Conservation (phyloP, 345 rosid species). For the Arabis hirsuta region DNA sequence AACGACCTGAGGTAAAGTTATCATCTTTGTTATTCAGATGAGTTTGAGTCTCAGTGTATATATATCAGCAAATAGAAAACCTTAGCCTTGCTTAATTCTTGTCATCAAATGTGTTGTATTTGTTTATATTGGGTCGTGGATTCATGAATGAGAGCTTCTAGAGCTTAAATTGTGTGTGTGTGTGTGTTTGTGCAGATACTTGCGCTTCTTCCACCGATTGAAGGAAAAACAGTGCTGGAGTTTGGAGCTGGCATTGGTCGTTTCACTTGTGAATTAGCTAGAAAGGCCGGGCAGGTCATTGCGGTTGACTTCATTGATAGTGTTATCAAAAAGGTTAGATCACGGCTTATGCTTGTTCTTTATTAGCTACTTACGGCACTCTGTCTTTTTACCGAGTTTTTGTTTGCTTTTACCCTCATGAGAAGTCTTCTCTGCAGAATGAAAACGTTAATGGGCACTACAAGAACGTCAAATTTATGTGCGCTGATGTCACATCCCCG, state of each 20-base stretch:
- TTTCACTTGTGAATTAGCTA: constrained; percentile 84
- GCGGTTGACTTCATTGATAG: constrained; percentile 92
- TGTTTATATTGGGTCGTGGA: too few relatives aligned
- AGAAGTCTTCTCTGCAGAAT: constrained; percentile 58
- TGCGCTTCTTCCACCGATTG: constrained; percentile 75
- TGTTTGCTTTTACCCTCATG: constrained; percentile 23
- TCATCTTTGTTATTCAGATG: constrained; percentile 9
- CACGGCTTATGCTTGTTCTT: constrained; percentile 19
- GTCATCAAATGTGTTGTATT: too few relatives aligned
- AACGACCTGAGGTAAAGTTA: constrained; percentile 76
- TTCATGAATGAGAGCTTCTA: not conserved
- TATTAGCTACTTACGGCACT: constrained; percentile 10
- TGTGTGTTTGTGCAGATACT: constrained; percentile 56
- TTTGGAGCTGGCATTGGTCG: constrained; percentile 98
- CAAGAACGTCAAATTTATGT: constrained; percentile 80
- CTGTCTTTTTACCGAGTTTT: not conserved
- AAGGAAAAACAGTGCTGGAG: constrained; percentile 78
- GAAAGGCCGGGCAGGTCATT: constrained; percentile 69
- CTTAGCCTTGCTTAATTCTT: not conserved
- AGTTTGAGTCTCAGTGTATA: not conserved
- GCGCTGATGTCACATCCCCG: constrained; percentile 88
- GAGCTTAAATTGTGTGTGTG: constrained; percentile 23
- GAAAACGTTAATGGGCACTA: constrained; percentile 71
- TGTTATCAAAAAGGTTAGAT: constrained; percentile 76
- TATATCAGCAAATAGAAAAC: not conserved